phyloP scores from a whole-genome alignment of 1,139 yeast genomes.

The Geotrichum citri-aurantii region DNA sequence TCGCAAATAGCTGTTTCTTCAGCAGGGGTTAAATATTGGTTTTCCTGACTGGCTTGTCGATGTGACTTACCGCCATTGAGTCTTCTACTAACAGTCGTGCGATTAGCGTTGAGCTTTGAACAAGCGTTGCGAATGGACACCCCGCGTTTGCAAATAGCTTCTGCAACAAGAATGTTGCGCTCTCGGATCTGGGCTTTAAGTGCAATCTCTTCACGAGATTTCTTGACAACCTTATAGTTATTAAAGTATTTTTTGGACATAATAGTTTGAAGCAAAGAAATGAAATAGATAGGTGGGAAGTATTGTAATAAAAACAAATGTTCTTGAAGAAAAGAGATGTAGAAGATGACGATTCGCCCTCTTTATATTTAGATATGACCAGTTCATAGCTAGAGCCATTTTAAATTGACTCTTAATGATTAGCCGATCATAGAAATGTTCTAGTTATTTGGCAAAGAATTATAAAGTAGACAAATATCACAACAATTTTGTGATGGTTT shows the following conservation, averaged over 20 bases:
- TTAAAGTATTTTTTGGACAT: background rate
- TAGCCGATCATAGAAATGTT: background rate
- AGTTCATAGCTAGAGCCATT: background rate
- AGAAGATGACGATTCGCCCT: background rate
- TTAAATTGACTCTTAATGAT: no score
- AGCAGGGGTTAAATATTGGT: constrained; percentile 8
- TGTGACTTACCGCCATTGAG: constrained; percentile 13
- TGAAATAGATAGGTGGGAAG: background rate
- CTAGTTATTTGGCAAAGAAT: background rate
- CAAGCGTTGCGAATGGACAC: constrained; percentile 10
- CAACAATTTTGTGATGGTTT: background rate
- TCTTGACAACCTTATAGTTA: background rate
- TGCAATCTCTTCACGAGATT: background rate
- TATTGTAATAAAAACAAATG: background rate
- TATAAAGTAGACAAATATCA: background rate
- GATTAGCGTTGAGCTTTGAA: constrained; percentile 8
- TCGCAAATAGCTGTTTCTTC: constrained; percentile 6
- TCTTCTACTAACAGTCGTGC: constrained; percentile 12
- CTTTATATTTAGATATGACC: background rate
- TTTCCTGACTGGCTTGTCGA: constrained; percentile 10
- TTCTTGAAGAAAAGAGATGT: background rate
- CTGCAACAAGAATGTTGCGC: constrained; percentile 4
- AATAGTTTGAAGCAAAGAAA: background rate
- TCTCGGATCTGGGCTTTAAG: background rate
- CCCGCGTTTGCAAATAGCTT: constrained; percentile 2